Base-by-base conservation (phyloP, 2,329 filamentous ascomycete species). In the Paecilomyces dactylethromorphus region DNA sequence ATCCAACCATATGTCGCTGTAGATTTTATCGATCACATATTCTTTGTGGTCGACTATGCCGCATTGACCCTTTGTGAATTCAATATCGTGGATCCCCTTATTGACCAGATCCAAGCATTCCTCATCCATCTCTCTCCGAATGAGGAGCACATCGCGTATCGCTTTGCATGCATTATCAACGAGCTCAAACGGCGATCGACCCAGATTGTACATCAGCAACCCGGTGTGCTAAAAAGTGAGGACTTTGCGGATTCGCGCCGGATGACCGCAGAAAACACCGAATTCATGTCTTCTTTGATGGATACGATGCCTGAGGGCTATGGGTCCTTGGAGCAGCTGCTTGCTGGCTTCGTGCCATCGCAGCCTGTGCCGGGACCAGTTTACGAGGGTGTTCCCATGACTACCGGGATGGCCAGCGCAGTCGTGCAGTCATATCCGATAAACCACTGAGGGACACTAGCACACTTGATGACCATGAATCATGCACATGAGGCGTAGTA, bases 31-130 rank as follows among this genome's bases (percentile, higher is more conserved):
- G 71, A 72, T 55, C 69, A 73, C 32, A 60, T 68, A 22, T 73
- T 72, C 56, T 71, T 70, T 58, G 68, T 73, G 15, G 65, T 71
- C 32, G 68, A 68, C 59, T 73, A 73, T 50, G 70, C 71, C 21
- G 69, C 71, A 13, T 63, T 73, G n/a, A 73, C 70, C 3, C 63
- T 73, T 15, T 73, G 70, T 58, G 70, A 73, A 54, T 72, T 71
- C 56, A 71, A 65, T 31, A 58, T 69, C 29, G 60, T 68, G 13
- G 70, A 72, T 52, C 67, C 69, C 2, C 62, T 72, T 3, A 72
- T 73, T 54, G 70, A 67, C 51, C 68, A 72, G 58, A 65, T 71
- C 6, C 71, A 70, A 32, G 65, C 66, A 15, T 71, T 71, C 49
- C 64, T 73, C 24, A 66, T 73, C 7, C 68, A 72, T 24, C 62